Base-by-base conservation (phyloP, 2,329 filamentous ascomycete genomes). In the Plenodomus lindquistii region DNA sequence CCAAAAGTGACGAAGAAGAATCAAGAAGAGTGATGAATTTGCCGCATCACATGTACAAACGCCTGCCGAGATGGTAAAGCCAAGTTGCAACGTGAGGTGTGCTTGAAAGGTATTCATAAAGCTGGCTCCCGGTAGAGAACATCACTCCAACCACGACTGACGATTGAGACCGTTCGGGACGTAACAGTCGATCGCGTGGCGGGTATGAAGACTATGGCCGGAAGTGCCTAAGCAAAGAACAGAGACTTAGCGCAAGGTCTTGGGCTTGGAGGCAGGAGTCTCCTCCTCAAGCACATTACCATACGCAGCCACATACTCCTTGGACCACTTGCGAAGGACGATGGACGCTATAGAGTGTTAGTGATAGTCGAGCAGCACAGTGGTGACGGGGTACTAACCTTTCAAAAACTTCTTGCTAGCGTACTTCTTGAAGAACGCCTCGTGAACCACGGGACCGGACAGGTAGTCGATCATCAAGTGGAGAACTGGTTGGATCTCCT, bases 401-500 rank as follows among this genome's bases (percentile, higher is more conserved):
- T 99, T 99, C 65, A 97, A 79, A 77, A 97, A 99, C 77, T 96
- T 97, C 81, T 97, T 99, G 84, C 91, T 96, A 47, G 94, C 94
- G 73, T 99, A 99, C 77, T 99, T 99, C 84, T 96, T 96, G 82
- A 97, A 97, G 81, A 99, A 97, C 31, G 94, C 95, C 72, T 97
- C 93, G 69, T 99, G 94, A 37, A 87, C 84, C 44, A 97, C 89
- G 20, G 93, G 94, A 11, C 89, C 86, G 50, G 89, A 88, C 34
- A 99, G 86, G 72, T 99, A 99, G 73, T 99, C 92, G 53, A 99
- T 85, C 92, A 99, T 97, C 52, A 97, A 82, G 64, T 88, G 83
- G 68, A 96, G 90, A 35, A 97, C 89, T 10, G 93, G 93, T 72
- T 93, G 84, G 61, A 99, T 91, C 75, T 99, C 90, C 39, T 93